Evolutionary conservation across 2,329 filamentous ascomycete genomes (phyloP).

Genomic region (Hypomyces perniciosus): DNA sequence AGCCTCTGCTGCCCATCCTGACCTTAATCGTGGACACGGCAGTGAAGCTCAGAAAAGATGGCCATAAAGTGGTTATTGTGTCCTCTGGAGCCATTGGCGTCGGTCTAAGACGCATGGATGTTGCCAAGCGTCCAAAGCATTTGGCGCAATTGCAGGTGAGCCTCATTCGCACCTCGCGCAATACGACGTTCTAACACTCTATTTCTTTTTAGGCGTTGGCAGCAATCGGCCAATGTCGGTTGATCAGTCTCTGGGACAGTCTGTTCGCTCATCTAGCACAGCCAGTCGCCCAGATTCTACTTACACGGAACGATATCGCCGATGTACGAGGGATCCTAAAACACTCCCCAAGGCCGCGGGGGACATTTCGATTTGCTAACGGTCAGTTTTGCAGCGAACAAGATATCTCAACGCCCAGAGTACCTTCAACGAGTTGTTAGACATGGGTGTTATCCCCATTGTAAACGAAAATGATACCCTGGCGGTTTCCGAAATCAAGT

Average conservation of each 20-base stretch:
- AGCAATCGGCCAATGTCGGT: slow-evolving; percentile 89
- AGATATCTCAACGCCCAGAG: slow-evolving; percentile 97
- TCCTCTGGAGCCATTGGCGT: slow-evolving; percentile 97
- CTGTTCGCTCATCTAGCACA: slow-evolving; percentile 83
- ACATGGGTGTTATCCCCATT: slow-evolving; percentile 95
- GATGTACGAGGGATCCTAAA: slow-evolving; percentile 53
- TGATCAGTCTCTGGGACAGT: slow-evolving; percentile 94
- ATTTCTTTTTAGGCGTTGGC: slow-evolving; percentile 61
- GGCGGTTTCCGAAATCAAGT: slow-evolving; percentile 97
- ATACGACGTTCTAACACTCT: neutral
- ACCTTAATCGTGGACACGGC: slow-evolving; percentile 93
- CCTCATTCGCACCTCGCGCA: neutral
- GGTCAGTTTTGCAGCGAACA: slow-evolving; percentile 12
- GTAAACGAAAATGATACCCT: slow-evolving; percentile 99
- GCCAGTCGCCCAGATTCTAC: slow-evolving; percentile 87
- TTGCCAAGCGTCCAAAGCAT: slow-evolving; percentile 82
- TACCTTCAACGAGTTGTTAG: slow-evolving; percentile 80
- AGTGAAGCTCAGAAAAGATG: slow-evolving; percentile 79
- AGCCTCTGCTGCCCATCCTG: slow-evolving; percentile 84
- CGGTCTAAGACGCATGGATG: slow-evolving; percentile 82
- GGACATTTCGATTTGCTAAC: neutral
- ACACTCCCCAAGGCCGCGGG: too few relatives aligned
- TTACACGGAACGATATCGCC: slow-evolving; percentile 93
- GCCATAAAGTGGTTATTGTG: slow-evolving; percentile 90
- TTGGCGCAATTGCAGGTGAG: slow-evolving; percentile 75